Evolutionary conservation across 306 rosid species (phyloP), one percentile per base, ranked within the genome.

Genomic region (Malus domestica): DNA sequence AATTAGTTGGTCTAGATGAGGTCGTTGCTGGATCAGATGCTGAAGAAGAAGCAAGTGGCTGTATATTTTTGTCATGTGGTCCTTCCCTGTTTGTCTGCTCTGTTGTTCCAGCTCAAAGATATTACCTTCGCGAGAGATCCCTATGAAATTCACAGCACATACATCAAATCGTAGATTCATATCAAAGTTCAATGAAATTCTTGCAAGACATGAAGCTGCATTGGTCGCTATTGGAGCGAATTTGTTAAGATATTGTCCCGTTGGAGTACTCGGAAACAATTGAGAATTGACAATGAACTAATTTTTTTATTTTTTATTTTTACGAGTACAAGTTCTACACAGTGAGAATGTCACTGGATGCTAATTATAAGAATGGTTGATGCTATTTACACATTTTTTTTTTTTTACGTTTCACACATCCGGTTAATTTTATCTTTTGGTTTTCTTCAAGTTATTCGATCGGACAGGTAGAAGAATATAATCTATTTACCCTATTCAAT

Each of bases 1-100:
- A 49, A 49, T 18, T 16, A 15, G 55, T 49, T 49, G 54, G 54
- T 46, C 54, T 4, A 13, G 54, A 14, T 6, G 19, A 5, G 23
- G 40, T 27, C 10, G 32, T 72, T 38, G 54, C 66, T 72, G 35
- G 76, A 72, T 72, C 51, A 33, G 76, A 72, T 72, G 25, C 67
- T 33, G 25, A 10, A 29, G 29, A 16, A 69, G 40, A 69, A 69
- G 32, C 40, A 45, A 69, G 55, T 69, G 33, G 57, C 54, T 22
- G 16, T 23, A 44, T 68, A 38, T 38, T 7, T 38, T 38, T 68
- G 58, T 68, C 58, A 62, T 15, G 22, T 45, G 72, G 38, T 68
- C 72, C 58, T 46, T 46, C 52, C 52, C 13, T 22, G 57, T 29
- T 62, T 63, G 40, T 30, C n/a, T 63, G 42, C 18, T 16, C 29